These are phyloP conservation scores for Mycena epipterygia DNA, from an alignment of 768 basidiomycete genomes.

Conservation along the genomic window DNA sequence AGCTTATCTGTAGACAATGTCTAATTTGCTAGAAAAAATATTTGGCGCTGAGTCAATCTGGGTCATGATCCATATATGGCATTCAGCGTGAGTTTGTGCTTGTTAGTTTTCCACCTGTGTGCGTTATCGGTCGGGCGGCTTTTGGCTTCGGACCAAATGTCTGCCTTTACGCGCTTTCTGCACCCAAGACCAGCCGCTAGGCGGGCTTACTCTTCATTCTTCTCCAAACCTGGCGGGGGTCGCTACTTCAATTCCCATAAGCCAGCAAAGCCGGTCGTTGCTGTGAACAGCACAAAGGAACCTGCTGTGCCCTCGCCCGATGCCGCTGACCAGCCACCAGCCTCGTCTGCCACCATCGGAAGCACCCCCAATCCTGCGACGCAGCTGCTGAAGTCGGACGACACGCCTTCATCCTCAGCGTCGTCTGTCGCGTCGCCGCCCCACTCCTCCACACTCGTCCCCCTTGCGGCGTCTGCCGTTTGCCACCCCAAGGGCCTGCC, in stretches of 20 bases:
- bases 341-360: constrained; percentile 8
- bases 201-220: constrained; percentile 82
- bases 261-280: constrained; percentile 65
- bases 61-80: too few species aligned
- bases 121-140: not conserved
- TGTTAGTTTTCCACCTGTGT: constrained; percentile 4
- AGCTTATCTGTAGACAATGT: too few species aligned
- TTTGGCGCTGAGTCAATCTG: too few species aligned
- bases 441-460: constrained; percentile 23
- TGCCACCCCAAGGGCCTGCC: constrained; percentile 33
- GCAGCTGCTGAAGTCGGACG: not conserved
- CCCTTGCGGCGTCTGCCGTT: constrained; percentile 26
- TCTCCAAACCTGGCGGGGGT: constrained; percentile 82
- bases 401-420: constrained; percentile 1
- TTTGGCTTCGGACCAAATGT: constrained; percentile 52
- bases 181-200: constrained; percentile 61
- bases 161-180: constrained; percentile 64
- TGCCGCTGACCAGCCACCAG: constrained; percentile 30
- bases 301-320: constrained; percentile 38
- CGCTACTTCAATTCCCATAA: constrained; percentile 84
- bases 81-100: not conserved
- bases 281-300: constrained; percentile 46
- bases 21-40: too few species aligned
- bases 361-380: constrained; percentile 18
- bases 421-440: constrained; percentile 37